phyloP scores from a whole-genome alignment of 306 rosid species.

The Phaseolus lunatus region DNA sequence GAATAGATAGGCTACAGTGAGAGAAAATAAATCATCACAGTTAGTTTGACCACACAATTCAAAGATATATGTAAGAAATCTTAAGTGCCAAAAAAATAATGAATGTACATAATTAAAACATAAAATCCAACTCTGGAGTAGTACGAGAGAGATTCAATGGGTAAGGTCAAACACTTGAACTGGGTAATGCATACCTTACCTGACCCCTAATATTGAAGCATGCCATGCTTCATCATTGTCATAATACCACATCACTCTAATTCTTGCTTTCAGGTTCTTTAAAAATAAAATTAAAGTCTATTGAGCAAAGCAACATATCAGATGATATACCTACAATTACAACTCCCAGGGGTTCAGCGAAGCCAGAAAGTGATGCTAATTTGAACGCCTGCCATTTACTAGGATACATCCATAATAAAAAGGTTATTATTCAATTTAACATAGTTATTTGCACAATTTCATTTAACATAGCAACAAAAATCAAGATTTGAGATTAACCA shows the following conservation, averaged over 20 bases:
- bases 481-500: constrained; percentile 27
- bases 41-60: constrained; percentile 18
- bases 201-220: constrained; percentile 24
- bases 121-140: constrained; percentile 18
- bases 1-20: constrained; percentile 80
- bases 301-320: constrained; percentile 37
- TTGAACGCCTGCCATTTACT: constrained; percentile 99
- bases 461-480: constrained; percentile 30
- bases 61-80: neutral
- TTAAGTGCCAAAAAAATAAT: neutral
- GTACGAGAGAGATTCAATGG: constrained; percentile 25
- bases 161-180: neutral
- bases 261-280: constrained; percentile 24
- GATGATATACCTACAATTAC: constrained; percentile 81
- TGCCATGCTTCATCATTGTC: constrained; percentile 32
- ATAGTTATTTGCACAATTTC: constrained; percentile 38
- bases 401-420: constrained; percentile 38
- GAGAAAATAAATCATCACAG: constrained; percentile 34
- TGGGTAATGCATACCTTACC: constrained; percentile 19
- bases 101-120: constrained; percentile 18
- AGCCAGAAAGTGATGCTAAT: constrained; percentile 95
- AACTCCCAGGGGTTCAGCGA: constrained; percentile 95
- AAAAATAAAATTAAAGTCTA: constrained; percentile 36
- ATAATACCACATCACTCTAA: constrained; percentile 16
- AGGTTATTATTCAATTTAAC: constrained; percentile 24